Conservation (phyloP, 192 early-diverging fungal species). For the Coemansia asiatica region DNA sequence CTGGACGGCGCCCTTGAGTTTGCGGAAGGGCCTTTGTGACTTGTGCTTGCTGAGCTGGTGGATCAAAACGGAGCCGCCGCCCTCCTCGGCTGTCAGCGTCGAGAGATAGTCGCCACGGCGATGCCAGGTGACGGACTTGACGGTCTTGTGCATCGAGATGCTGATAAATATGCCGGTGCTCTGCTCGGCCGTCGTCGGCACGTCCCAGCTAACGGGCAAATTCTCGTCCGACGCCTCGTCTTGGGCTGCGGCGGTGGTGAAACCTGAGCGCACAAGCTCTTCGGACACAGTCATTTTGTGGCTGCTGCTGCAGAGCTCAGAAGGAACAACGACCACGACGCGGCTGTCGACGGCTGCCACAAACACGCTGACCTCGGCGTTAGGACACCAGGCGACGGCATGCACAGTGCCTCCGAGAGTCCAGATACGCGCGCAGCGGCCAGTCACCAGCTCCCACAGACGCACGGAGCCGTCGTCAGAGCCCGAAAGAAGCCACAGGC, state of each 20-base stretch:
- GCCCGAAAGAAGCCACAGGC: constrained; percentile 87
- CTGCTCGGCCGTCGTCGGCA: constrained; percentile 58
- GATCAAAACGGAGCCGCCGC: constrained; percentile 71
- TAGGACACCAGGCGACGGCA: constrained; percentile 89
- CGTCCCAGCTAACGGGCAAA: constrained; percentile 56
- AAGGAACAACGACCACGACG: constrained; percentile 58
- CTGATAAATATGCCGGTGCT: constrained; percentile 45
- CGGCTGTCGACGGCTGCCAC: constrained; percentile 69
- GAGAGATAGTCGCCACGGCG: constrained; percentile 95
- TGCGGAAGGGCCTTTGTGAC: constrained; percentile 89
- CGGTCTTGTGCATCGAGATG: constrained; percentile 59
- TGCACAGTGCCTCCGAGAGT: constrained; percentile 68
- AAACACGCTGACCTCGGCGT: constrained; percentile 70
- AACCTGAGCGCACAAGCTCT: constrained; percentile 44
- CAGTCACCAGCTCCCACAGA: constrained; percentile 89
- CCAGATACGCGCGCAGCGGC: constrained; percentile 81
- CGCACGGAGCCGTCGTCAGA: constrained; percentile 87
- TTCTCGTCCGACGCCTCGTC: constrained; percentile 35
- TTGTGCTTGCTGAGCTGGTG: constrained; percentile 90
- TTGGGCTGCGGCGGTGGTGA: constrained; percentile 25
- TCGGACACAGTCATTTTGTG: constrained; percentile 36
- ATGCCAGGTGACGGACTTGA: constrained; percentile 91
- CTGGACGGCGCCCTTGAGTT: constrained; percentile 86
- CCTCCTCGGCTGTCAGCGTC: constrained; percentile 78
- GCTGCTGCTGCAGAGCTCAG: constrained; percentile 51